phyloP scores from a whole-genome alignment of 2,329 filamentous ascomycete genomes.

The Ophiocordyceps camponoti-saundersi region DNA sequence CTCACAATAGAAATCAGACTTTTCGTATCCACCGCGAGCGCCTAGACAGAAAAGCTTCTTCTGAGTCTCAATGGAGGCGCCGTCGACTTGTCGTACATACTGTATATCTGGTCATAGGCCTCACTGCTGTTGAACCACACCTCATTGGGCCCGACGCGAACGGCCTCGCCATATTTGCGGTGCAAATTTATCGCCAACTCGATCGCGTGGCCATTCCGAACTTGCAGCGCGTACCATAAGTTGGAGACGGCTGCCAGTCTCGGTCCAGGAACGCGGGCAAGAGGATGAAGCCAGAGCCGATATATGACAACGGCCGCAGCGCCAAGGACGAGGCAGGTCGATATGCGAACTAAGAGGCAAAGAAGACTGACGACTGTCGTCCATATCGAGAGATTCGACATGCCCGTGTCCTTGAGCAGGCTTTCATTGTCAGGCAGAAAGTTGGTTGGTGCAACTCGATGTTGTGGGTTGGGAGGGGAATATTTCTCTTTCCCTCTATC shows the following conservation, averaged over 20 bases:
- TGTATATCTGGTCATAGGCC: slow-evolving; percentile 29
- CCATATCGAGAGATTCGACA: not conserved
- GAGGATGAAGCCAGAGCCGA: slow-evolving; percentile 24
- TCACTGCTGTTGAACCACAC: slow-evolving; percentile 32
- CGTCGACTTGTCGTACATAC: slow-evolving; percentile 12
- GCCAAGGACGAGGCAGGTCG: slow-evolving; percentile 1
- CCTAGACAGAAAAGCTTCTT: slow-evolving; percentile 13
- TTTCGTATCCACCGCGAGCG: slow-evolving; percentile 28
- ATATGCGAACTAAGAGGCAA: not conserved
- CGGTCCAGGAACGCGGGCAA: slow-evolving; percentile 28
- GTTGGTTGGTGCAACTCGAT: not conserved
- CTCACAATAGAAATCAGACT: slow-evolving; percentile 35
- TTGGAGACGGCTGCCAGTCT: slow-evolving; percentile 27
- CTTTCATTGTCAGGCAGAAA: not conserved
- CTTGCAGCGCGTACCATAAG: slow-evolving; percentile 29
- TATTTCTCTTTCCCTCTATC: too few species aligned
- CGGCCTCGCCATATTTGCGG: slow-evolving; percentile 26
- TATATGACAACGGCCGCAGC: slow-evolving; percentile 13
- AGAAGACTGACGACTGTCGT: not conserved
- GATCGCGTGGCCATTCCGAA: slow-evolving; percentile 23
- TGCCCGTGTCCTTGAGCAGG: not conserved
- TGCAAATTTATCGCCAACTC: slow-evolving; percentile 27
- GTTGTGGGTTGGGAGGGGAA: too few species aligned
- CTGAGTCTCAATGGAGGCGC: not conserved
- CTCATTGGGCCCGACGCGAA: slow-evolving; percentile 36